These are phyloP conservation scores for Chloranthus sessilifolius DNA, from an alignment of 164 flowering plant genomes.

Conservation along the genomic window DNA sequence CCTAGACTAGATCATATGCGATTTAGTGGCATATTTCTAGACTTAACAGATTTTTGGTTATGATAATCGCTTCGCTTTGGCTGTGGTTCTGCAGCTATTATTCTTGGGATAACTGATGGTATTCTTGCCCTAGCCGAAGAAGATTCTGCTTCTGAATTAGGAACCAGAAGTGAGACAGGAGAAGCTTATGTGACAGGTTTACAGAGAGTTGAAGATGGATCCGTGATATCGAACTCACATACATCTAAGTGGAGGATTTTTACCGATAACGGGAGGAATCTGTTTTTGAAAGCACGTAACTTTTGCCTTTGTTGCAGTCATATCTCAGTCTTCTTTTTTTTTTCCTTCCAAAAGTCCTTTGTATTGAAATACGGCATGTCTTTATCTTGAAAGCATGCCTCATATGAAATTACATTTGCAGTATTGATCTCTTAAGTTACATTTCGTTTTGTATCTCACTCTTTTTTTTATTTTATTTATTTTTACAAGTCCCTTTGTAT, in stretches of 20 bases:
- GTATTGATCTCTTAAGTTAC: too few relatives aligned
- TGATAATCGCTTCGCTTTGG: background rate
- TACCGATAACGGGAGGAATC: constrained; percentile 78
- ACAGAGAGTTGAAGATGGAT: constrained; percentile 72
- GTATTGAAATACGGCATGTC: background rate
- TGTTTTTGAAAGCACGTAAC: constrained; percentile 48
- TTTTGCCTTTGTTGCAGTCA: constrained; percentile 1
- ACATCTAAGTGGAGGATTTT: constrained; percentile 89
- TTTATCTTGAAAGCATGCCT: too few relatives aligned
- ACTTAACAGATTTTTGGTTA: background rate
- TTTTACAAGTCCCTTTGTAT: background rate
- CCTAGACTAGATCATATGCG: too few relatives aligned
- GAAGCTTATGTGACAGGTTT: constrained; percentile 30
- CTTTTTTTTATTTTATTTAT: background rate
- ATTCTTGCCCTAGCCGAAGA: constrained; percentile 56
- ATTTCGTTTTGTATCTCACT: too few relatives aligned
- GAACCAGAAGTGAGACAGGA: constrained; percentile 28
- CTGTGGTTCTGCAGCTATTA: constrained; percentile 34
- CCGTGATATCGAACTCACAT: constrained; percentile 76
- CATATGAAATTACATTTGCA: too few relatives aligned
- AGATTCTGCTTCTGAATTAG: constrained; percentile 22
- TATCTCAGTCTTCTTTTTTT: constrained; percentile 1
- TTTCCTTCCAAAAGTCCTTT: constrained; percentile 1
- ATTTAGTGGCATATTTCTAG: background rate
- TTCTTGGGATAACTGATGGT: constrained; percentile 41